Evolutionary conservation across 2,329 filamentous ascomycete genomes (phyloP).

Genomic region (Fusarium oxysporum): DNA sequence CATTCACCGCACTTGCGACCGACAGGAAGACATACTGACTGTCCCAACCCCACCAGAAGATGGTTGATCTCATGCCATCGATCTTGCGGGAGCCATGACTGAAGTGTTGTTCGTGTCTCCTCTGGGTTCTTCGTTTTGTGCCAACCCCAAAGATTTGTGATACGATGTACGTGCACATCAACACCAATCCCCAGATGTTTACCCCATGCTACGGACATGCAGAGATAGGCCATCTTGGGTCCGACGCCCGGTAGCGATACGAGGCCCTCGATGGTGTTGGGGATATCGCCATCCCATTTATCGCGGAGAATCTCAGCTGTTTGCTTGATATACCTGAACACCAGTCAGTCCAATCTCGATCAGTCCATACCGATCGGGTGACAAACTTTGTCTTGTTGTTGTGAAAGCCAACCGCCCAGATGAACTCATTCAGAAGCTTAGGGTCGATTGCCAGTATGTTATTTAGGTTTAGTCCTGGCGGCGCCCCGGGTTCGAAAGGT

Average conservation of each 20-base stretch:
- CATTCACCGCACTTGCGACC: slow-evolving; percentile 87
- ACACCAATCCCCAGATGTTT: slow-evolving; percentile 80
- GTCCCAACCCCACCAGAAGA: slow-evolving; percentile 87
- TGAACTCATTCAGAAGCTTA: slow-evolving; percentile 75
- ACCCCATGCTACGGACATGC: slow-evolving; percentile 78
- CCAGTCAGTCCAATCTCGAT: slow-evolving; percentile 28
- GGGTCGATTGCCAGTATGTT: slow-evolving; percentile 81
- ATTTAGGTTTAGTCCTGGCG: slow-evolving; percentile 74
- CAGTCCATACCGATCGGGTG: background rate
- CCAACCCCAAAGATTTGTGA: slow-evolving; percentile 96
- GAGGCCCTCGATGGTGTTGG: slow-evolving; percentile 79
- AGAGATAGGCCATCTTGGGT: slow-evolving; percentile 94
- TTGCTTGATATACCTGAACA: slow-evolving; percentile 72
- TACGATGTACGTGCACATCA: slow-evolving; percentile 94
- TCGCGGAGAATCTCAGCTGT: slow-evolving; percentile 79
- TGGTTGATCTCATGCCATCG: slow-evolving; percentile 94
- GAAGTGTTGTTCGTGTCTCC: slow-evolving; percentile 79
- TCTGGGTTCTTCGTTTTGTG: slow-evolving; percentile 84
- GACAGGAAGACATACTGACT: slow-evolving; percentile 85
- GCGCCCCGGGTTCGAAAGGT: slow-evolving; percentile 58
- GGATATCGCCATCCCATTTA: slow-evolving; percentile 79
- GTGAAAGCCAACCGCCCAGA: slow-evolving; percentile 89
- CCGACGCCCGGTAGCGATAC: slow-evolving; percentile 86
- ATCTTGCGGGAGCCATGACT: slow-evolving; percentile 85
- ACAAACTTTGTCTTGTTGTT: slow-evolving; percentile 84